phyloP scores from a whole-genome alignment of 1,284 basidiomycete species.

The Mycocalia duriaeana region DNA sequence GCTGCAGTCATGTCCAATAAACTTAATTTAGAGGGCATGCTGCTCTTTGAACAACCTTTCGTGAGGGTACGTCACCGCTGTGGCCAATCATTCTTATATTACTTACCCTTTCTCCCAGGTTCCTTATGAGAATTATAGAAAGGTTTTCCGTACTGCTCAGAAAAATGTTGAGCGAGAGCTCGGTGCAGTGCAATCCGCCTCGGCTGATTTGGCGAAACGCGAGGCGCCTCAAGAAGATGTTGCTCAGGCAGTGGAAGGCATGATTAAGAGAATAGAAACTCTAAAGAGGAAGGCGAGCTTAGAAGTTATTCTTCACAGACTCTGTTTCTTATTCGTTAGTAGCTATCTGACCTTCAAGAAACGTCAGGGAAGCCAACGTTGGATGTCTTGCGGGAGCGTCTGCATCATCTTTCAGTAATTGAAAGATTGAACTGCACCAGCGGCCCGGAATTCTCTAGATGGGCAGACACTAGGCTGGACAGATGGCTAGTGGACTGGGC shows the following conservation, averaged over 20 bases:
- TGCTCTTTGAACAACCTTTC: slow-evolving; percentile 86
- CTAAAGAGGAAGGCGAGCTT: slow-evolving; percentile 75
- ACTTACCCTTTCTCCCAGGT: slow-evolving; percentile 38
- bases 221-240: slow-evolving; percentile 45
- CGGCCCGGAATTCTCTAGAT: slow-evolving; percentile 61
- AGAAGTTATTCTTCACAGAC: slow-evolving; percentile 1
- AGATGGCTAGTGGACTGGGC: slow-evolving; percentile 93
- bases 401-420: slow-evolving; percentile 61
- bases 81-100: background rate
- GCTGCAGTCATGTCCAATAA: slow-evolving; percentile 41
- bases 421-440: slow-evolving; percentile 50
- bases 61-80: slow-evolving; percentile 48
- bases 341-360: slow-evolving; percentile 71
- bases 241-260: slow-evolving; percentile 60
- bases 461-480: slow-evolving; percentile 79
- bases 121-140: slow-evolving; percentile 83
- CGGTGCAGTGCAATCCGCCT: slow-evolving; percentile 48
- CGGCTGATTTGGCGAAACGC: slow-evolving; percentile 47
- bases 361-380: slow-evolving; percentile 62
- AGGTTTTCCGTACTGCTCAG: slow-evolving; percentile 76
- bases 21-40: slow-evolving; percentile 69
- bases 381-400: slow-evolving; percentile 66
- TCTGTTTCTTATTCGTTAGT: slow-evolving; percentile 5
- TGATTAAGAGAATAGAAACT: slow-evolving; percentile 71
- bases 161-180: slow-evolving; percentile 79